Evolutionary conservation across 495 filamentous ascomycete genomes (phyloP), one percentile per base, ranked within the genome.

Genomic region (Cryomyces minteri): DNA sequence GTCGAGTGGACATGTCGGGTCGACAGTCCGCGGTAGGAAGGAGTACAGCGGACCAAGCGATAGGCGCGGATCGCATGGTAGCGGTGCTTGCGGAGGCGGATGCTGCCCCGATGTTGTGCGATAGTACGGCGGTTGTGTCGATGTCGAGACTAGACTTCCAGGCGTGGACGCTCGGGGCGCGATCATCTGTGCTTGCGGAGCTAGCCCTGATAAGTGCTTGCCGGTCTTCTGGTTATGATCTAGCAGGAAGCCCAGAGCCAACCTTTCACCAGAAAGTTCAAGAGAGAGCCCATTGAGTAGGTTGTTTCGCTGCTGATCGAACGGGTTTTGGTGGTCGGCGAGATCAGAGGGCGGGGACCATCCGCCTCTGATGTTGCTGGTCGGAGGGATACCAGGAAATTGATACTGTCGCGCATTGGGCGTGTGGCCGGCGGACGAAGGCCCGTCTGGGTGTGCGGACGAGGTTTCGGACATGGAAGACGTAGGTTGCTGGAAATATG

Each of bases 1-100:
- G 55, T 90, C 85, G 6, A 90, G 66, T 0, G 82, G 70, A 57
- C 80, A 87, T 5, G 77, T 81, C 3, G 84, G 70, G 6, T 67
- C 53, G 11, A 67, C 63, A 50, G 82, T 80, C 33, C 66, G 66
- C 32, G 82, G 65, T 7, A 77, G 71, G 8, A 65, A n/a, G n/a
- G n/a, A n/a, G n/a, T n/a, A n/a, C n/a, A n/a, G n/a, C 66, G 31
- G 67, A 48, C 52, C 63, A 61, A 29, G 68, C 60, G 41, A n/a
- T n/a, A n/a, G n/a, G n/a, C n/a, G n/a, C n/a, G n/a, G n/a, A n/a
- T n/a, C n/a, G n/a, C n/a, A 30, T 1, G 41, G 44, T 2, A 42
- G 41, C 12, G 45, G 36, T 6, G 9, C 8, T 31, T 12, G 14
- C 31, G 29, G 40, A 6, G 6, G 25, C 40, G 48, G 43, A 41